Evolutionary conservation across 257 asterid species (phyloP).

Genomic region (Ilex aquifolium): DNA sequence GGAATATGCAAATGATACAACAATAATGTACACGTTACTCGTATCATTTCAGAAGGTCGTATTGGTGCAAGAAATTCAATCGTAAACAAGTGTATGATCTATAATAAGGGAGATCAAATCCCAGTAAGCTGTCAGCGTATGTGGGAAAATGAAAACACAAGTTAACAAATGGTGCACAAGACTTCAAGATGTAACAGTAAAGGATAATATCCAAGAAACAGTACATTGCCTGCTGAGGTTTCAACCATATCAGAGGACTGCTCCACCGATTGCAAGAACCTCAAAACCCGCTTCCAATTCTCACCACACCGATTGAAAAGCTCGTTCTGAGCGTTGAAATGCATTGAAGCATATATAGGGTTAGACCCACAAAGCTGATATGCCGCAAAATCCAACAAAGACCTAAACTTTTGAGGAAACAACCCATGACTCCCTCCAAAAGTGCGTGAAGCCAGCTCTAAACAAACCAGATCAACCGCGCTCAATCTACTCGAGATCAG

Average conservation of each 20-base stretch:
- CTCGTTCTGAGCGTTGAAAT: constrained; percentile 33
- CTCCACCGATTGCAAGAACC: constrained; percentile 76
- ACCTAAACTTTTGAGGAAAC: constrained; percentile 48
- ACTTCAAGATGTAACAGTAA: neutral
- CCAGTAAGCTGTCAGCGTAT: too few relatives aligned
- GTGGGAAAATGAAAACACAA: too few relatives aligned
- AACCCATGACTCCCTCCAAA: constrained; percentile 44
- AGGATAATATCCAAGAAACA: constrained; percentile 6
- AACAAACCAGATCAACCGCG: constrained; percentile 51
- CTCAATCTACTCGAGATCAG: constrained; percentile 56
- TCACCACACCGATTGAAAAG: constrained; percentile 48
- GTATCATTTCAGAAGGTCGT: too few relatives aligned
- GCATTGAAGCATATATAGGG: constrained; percentile 45
- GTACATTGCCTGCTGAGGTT: constrained; percentile 81
- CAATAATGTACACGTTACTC: too few relatives aligned
- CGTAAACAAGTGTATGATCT: too few relatives aligned
- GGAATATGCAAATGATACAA: too few relatives aligned
- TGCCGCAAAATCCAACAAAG: constrained; percentile 70
- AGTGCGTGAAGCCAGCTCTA: constrained; percentile 59
- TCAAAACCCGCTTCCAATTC: constrained; percentile 65
- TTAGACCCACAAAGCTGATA: constrained; percentile 58
- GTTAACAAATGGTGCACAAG: too few relatives aligned
- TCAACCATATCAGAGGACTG: constrained; percentile 63
- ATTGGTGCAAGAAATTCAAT: too few relatives aligned
- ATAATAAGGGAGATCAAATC: too few relatives aligned